These are phyloP conservation scores for Xerophyta viscosa DNA, from an alignment of 106 monocot species.

Conservation along the genomic window DNA sequence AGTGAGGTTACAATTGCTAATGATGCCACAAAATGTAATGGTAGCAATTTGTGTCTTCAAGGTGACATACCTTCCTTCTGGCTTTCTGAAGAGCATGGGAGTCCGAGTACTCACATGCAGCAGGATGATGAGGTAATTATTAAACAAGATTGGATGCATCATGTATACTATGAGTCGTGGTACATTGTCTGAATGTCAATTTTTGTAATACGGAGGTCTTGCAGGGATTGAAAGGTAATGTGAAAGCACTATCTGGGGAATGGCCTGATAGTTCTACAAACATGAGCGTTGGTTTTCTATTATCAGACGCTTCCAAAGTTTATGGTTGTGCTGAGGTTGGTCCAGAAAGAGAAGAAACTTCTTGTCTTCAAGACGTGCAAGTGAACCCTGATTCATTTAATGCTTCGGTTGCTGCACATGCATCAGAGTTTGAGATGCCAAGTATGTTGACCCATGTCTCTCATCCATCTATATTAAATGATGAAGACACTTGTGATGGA, in stretches of 20 bases:
- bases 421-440: slow-evolving; percentile 26
- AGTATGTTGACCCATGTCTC: slow-evolving; percentile 11
- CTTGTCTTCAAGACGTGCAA: slow-evolving; percentile 19
- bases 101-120: slow-evolving; percentile 14
- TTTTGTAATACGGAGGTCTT: slow-evolving; percentile 13
- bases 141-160: neutral
- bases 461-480: slow-evolving; percentile 51
- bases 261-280: slow-evolving; percentile 96
- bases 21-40: neutral
- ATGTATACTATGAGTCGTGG: no score
- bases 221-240: slow-evolving; percentile 7
- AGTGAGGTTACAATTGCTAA: slow-evolving; percentile 4
- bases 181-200: neutral
- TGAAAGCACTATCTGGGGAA: slow-evolving; percentile 30
- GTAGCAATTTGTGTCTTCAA: neutral
- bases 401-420: slow-evolving; percentile 75
- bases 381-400: slow-evolving; percentile 87
- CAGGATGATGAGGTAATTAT: slow-evolving; percentile 20
- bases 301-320: slow-evolving; percentile 70
- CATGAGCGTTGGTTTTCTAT: slow-evolving; percentile 72
- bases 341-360: slow-evolving; percentile 24
- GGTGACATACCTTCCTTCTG: no score
- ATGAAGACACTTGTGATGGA: slow-evolving; percentile 92
- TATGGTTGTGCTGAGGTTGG: slow-evolving; percentile 15
- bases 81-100: slow-evolving; percentile 7